Evolutionary conservation across 1,284 basidiomycete species (phyloP).

Genomic region (Cutaneotrichosporon cutaneum): DNA sequence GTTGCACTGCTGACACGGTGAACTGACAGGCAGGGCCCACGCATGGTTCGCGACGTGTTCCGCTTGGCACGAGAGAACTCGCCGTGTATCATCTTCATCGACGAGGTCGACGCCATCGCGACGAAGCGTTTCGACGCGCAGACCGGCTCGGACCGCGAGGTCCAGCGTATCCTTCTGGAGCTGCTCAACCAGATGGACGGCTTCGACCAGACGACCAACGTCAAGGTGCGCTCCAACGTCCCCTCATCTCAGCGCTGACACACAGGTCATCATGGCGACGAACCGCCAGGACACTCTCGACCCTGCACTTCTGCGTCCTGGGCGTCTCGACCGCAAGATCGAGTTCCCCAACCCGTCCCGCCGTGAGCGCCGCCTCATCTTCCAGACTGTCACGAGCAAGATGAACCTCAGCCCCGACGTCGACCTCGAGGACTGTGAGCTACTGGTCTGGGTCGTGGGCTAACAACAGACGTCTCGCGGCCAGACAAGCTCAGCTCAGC

Average conservation of each 20-base stretch:
- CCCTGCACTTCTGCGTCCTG: constrained; percentile 93
- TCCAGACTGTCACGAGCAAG: constrained; percentile 95
- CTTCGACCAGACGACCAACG: constrained; percentile 98
- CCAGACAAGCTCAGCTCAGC: constrained; percentile 95
- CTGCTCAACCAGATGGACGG: constrained; percentile 99
- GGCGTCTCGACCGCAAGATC: constrained; percentile 97
- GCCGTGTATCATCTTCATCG: constrained; percentile 98
- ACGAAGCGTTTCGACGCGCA: constrained; percentile 99
- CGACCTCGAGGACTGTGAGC: constrained; percentile 94
- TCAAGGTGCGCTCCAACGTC: constrained; percentile 67
- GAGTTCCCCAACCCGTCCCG: constrained; percentile 95
- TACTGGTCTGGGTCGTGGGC: constrained; percentile 7
- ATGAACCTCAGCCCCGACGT: constrained; percentile 99
- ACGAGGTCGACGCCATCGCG: constrained; percentile 98
- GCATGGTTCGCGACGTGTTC: constrained; percentile 99
- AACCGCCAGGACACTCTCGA: constrained; percentile 95
- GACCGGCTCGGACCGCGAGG: constrained; percentile 97
- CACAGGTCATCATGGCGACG: constrained; percentile 95
- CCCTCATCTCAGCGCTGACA: constrained; percentile 2
- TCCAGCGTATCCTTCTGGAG: constrained; percentile 98
- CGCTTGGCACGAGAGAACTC: constrained; percentile 95
- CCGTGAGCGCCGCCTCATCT: constrained; percentile 94
- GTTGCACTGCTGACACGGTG: constrained; percentile 16
- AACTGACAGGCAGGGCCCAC: constrained; percentile 65
- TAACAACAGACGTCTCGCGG: constrained; percentile 78